Evolutionary conservation across 2,329 filamentous ascomycete species (phyloP), one percentile per base, ranked within the genome.

Genomic region (Venturia pyrina): DNA sequence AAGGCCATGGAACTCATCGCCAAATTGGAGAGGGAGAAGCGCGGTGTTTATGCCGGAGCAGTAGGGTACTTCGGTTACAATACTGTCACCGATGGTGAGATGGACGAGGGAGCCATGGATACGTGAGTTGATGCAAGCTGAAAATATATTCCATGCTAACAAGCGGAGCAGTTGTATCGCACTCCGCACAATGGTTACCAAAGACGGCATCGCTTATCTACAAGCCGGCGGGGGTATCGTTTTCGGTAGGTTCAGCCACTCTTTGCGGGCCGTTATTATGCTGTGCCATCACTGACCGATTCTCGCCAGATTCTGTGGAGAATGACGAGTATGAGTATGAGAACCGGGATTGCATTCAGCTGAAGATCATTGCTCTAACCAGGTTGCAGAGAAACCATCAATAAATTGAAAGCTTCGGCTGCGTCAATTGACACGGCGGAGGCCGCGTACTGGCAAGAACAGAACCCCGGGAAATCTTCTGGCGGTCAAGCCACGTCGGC

Each of bases 1-100:
- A 87, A 88, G 68, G 95, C 95, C 2, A 99, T 99, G 95, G 90
- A 97, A 78, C 82, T 99, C 68, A 99, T 99, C 72, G 92, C 90
- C 60, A 93, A 98, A 79, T 80, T 98, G 60, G 95, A 99, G 79
- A 81, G 85, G 69, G 95, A 99, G 83, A 97, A 97, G 82, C 84
- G 95, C 65, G 93, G 95, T 50, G 87, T 98, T 48, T 99, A 99
- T 74, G 95, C 95, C 10, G 95, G 95, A 37, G 95, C 95, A 0
- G 93, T 97, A 0, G 95, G 95, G 1, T 99, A 97, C 79, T 99
- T 97, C 77, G 93, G 93, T 11, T 98, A 96, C 73, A 86, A 87
- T 68, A 85, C 84, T 64, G 84, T 93, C 59, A 78, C 80, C 8
- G 82, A 87, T 53, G 89, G 88, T 64, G 81, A 77, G 63, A 81